These are phyloP conservation scores for Vanrija humicola DNA, from an alignment of 1,284 basidiomycete genomes.

Conservation along the genomic window DNA sequence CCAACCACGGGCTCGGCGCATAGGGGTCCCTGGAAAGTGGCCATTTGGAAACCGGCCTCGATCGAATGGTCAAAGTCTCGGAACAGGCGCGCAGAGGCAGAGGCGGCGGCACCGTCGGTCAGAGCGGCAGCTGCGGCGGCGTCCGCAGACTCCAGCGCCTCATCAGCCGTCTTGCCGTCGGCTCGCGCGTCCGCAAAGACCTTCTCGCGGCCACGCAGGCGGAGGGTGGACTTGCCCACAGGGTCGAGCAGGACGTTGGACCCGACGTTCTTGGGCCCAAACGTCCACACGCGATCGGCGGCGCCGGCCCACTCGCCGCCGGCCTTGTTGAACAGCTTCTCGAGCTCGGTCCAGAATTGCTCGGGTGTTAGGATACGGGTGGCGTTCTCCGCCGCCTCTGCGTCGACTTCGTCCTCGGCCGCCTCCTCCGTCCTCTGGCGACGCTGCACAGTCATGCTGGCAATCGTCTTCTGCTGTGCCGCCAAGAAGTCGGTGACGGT, in stretches of 20 bases:
- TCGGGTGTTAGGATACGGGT: conserved; percentile 61
- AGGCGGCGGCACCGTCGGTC: conserved; percentile 20
- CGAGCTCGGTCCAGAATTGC: conserved; percentile 75
- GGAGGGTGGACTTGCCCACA: conserved; percentile 26
- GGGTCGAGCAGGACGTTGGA: conserved; percentile 81
- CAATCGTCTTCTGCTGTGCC: conserved; percentile 56
- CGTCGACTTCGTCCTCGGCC: conserved; percentile 41
- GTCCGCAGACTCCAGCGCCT: conserved; percentile 40
- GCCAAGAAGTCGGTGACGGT: conserved; percentile 68
- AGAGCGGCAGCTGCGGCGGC: conserved; percentile 16
- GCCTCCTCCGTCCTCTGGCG: conserved; percentile 26
- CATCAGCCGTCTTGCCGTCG: conserved; percentile 41
- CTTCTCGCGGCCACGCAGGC: conserved; percentile 35
- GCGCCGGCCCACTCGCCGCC: conserved; percentile 79
- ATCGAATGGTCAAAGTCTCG: conserved; percentile 74
- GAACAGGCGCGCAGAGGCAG: conserved; percentile 36
- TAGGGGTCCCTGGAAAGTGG: conserved; percentile 86
- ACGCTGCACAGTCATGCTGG: conserved; percentile 41
- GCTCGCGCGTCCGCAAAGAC: conserved; percentile 41
- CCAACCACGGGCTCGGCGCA: conserved; percentile 95
- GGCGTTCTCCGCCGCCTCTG: conserved; percentile 45
- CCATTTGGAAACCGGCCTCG: conserved; percentile 93
- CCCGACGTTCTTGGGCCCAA: conserved; percentile 84
- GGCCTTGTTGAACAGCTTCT: conserved; percentile 61
- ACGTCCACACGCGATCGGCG: conserved; percentile 76